These are phyloP conservation scores for Syzygium aromaticum DNA, from an alignment of 345 rosid genomes.

Conservation along the genomic window DNA sequence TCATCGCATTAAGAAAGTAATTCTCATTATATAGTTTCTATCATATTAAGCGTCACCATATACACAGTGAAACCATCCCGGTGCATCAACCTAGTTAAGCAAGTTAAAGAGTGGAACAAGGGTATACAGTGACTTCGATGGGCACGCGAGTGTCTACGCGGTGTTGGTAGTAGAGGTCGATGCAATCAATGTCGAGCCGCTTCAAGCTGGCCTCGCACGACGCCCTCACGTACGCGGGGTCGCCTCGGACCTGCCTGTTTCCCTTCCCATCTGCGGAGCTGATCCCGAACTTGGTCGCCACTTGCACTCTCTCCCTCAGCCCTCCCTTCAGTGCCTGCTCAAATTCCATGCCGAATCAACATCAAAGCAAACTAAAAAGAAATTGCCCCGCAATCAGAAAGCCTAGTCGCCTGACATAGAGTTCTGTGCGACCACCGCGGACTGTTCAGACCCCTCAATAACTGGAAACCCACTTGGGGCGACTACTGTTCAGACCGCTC, in stretches of 20 bases:
- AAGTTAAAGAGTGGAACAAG: background rate
- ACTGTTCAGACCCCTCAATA: background rate
- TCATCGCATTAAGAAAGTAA: background rate
- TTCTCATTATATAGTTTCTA: background rate
- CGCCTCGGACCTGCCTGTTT: constrained; percentile 25
- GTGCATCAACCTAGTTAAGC: background rate
- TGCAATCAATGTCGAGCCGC: constrained; percentile 28
- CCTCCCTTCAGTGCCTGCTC: constrained; percentile 51
- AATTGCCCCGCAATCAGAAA: background rate
- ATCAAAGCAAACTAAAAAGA: background rate
- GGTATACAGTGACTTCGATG: constrained; percentile 25
- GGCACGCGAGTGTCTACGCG: background rate
- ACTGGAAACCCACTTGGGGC: background rate
- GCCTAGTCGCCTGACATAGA: background rate
- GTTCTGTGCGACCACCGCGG: background rate
- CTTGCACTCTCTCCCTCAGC: constrained; percentile 31
- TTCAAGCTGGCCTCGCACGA: constrained; percentile 56
- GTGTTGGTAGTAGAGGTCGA: background rate
- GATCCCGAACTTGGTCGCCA: constrained; percentile 54
- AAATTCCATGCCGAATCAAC: background rate
- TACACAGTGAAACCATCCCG: background rate
- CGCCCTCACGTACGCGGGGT: constrained; percentile 44
- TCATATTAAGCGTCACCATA: background rate
- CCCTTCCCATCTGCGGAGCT: constrained; percentile 16
- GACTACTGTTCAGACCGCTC: background rate